Evolutionary conservation across 345 rosid genomes (phyloP).

Genomic region (Dipteronia dyeriana): DNA sequence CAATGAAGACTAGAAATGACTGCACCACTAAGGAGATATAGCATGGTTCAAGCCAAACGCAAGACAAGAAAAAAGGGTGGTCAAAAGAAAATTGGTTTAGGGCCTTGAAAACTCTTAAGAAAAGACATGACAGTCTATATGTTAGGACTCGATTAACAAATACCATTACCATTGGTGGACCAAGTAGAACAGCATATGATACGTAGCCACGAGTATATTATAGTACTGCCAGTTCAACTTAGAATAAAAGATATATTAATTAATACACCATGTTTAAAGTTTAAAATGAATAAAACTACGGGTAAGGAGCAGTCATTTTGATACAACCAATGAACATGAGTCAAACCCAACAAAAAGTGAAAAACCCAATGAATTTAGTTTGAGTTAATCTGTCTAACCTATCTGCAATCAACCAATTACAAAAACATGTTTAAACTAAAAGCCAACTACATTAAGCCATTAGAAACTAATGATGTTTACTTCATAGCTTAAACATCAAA

Average conservation of each 20-base stretch:
- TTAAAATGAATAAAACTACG: neutral
- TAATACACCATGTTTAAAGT: neutral
- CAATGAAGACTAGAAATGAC: neutral
- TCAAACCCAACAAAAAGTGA: neutral
- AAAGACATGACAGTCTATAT: too few relatives aligned
- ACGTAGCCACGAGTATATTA: neutral
- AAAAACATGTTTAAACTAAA: neutral
- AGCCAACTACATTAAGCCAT: neutral
- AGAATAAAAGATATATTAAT: neutral
- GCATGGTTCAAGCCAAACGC: neutral
- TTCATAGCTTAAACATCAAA: neutral
- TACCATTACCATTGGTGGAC: neutral
- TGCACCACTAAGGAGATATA: neutral
- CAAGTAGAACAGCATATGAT: neutral
- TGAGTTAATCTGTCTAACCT: neutral
- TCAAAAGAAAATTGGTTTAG: neutral
- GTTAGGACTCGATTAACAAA: too few relatives aligned
- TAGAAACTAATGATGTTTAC: neutral
- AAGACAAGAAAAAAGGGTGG: neutral
- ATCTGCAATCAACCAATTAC: neutral
- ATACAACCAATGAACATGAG: neutral
- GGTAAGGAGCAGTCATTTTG: neutral
- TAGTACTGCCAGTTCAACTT: neutral
- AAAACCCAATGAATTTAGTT: neutral
- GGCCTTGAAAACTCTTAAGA: neutral